These are phyloP conservation scores for Blumeria hordei DNA, from an alignment of 2,329 filamentous ascomycete species.

Conservation along the genomic window DNA sequence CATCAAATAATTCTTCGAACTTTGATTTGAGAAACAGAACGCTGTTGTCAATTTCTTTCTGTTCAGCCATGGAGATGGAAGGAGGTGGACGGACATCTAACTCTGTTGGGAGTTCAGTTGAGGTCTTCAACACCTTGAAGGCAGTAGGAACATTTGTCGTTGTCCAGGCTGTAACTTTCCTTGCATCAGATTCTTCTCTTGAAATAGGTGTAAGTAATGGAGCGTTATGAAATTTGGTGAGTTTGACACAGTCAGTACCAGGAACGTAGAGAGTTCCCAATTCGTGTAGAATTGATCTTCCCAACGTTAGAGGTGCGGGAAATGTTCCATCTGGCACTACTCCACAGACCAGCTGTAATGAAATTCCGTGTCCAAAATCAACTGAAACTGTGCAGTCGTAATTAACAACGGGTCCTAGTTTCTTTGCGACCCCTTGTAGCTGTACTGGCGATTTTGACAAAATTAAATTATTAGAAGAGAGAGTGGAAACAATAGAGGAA, in stretches of 20 bases:
- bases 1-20: background rate
- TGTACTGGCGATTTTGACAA: background rate
- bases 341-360: background rate
- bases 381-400: background rate
- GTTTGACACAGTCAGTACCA: background rate
- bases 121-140: background rate
- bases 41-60: background rate
- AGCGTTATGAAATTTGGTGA: background rate
- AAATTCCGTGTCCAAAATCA: no score
- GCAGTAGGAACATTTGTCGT: background rate
- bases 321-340: constrained; percentile 1
- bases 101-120: background rate
- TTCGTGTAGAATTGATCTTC: background rate
- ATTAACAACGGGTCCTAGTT: background rate
- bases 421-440: background rate
- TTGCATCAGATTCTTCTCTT: background rate
- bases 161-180: background rate
- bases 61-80: background rate
- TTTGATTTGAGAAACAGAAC: constrained; percentile 1
- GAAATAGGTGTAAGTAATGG: background rate
- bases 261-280: background rate
- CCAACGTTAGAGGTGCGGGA: background rate
- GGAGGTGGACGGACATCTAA: background rate
- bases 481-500: background rate
- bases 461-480: background rate